Evolutionary conservation across 1,139 yeast species (phyloP), one percentile per base, ranked within the genome.

Genomic region (Hansenula lynferdii): DNA sequence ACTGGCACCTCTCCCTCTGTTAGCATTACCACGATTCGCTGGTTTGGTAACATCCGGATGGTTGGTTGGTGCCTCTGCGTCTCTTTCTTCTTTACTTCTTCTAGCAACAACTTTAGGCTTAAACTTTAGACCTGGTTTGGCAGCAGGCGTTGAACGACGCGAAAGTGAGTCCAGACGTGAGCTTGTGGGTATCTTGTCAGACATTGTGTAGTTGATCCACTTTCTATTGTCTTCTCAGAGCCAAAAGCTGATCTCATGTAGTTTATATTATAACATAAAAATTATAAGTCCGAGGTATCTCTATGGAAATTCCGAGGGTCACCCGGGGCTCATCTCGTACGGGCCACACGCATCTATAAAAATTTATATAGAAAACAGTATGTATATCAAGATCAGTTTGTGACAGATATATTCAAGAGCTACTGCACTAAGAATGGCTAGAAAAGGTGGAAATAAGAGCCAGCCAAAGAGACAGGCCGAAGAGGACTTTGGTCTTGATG

Each of bases 71-170:
- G 89, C 89, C 28, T 78, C 77, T 32, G 82, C 79, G 22, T 79
- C 94, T 57, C 96, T 68, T 53, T 86, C 96, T 52, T 85, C 92
- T 50, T 85, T 82, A 17, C 87, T 66, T 56, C 86, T 77, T 60
- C 97, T 69, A 2, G 85, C 86, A 30, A 87, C 95, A 2, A 70
- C 81, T 58, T 87, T 87, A 1, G 96, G 96, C 55, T 80, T 76
- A 61, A 87, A 87, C 59, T 82, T 80, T 38, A 75, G 67, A 22
- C 70, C 68, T 17, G 78, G 76, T 51, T 74, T 78, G n/a, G 64
- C 50, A 15, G 47, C 49, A 8, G 57, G 47, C n/a, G 49, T 33
- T 1, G 48, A 30, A 6, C 51, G 44, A 20, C 65, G 53, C 0
- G 66, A 58, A 9, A 65, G 51, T 1, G 69, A 64, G 43, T 64